These are phyloP conservation scores for Penicillium lividum DNA, from an alignment of 495 filamentous ascomycete species.

Conservation along the genomic window DNA sequence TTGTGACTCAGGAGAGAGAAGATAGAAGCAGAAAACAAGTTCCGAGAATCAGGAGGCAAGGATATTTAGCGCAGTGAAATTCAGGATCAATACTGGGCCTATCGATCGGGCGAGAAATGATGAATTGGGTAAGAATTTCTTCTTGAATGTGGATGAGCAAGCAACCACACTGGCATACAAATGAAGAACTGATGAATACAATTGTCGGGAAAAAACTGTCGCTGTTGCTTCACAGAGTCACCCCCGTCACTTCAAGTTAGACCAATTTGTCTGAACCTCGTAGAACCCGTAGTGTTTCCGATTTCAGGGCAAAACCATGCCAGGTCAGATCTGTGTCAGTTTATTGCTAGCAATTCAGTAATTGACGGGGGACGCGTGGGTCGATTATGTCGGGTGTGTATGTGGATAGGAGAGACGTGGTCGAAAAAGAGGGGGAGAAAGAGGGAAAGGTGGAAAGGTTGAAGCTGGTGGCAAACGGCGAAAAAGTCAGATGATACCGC, in stretches of 20 bases:
- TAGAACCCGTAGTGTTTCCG: constrained; percentile 2
- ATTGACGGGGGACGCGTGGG: not conserved
- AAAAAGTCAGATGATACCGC: constrained; percentile 29
- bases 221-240: constrained; percentile 22
- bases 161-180: constrained; percentile 43
- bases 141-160: constrained; percentile 35
- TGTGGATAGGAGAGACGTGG: not conserved
- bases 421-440: not conserved
- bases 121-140: constrained; percentile 27
- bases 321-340: constrained; percentile 1
- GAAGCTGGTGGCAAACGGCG: constrained; percentile 18
- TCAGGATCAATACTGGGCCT: constrained; percentile 32
- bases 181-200: constrained; percentile 38
- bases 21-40: constrained; percentile 12
- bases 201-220: constrained; percentile 23
- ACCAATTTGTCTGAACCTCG: constrained; percentile 5
- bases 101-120: constrained; percentile 32
- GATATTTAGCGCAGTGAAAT: constrained; percentile 20
- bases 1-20: constrained; percentile 14
- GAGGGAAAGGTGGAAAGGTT: constrained; percentile 7
- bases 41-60: constrained; percentile 8
- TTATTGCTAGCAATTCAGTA: not conserved
- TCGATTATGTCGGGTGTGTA: not conserved
- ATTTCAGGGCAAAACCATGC: not conserved
- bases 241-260: constrained; percentile 18